phyloP scores from a whole-genome alignment of 352 stramenopile genomes.

The Phytophthora hibernalis region DNA sequence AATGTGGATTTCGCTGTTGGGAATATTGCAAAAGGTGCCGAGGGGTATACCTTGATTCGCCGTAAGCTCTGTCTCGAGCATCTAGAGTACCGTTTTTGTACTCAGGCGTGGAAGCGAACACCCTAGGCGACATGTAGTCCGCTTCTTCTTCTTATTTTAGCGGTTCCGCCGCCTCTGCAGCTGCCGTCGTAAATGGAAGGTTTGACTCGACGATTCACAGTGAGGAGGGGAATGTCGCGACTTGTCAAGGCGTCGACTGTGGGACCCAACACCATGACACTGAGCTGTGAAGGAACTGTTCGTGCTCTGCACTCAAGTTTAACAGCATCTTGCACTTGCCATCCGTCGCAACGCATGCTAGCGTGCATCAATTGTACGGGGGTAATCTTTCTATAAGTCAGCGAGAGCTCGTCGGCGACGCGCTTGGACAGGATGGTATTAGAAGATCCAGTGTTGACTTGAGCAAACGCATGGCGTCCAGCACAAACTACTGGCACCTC shows the following conservation, averaged over 20 bases:
- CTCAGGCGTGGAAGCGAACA: not conserved
- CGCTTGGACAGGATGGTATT: not conserved
- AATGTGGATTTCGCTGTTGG: not conserved
- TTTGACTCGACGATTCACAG: not conserved
- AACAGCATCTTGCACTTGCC: not conserved
- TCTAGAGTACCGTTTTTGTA: not conserved
- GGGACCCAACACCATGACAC: constrained; percentile 2
- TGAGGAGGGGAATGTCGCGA: not conserved
- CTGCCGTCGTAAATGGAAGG: not conserved
- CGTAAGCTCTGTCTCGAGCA: not conserved
- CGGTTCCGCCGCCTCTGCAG: not conserved
- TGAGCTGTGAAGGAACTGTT: not conserved
- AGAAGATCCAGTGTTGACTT: not conserved
- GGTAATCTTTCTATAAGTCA: not conserved
- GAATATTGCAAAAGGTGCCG: not conserved
- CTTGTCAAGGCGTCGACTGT: not conserved
- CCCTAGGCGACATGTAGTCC: not conserved
- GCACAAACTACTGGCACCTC: not conserved
- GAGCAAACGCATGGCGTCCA: not conserved
- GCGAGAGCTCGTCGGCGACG: not conserved
- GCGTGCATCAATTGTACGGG: not conserved
- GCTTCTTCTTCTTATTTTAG: not conserved
- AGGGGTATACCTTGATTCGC: constrained; percentile 1
- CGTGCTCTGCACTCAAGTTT: not conserved
- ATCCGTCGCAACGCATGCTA: not conserved